Evolutionary conservation across 441 rosid genomes (phyloP).

Genomic region (Pelargonium cotyledonis): DNA sequence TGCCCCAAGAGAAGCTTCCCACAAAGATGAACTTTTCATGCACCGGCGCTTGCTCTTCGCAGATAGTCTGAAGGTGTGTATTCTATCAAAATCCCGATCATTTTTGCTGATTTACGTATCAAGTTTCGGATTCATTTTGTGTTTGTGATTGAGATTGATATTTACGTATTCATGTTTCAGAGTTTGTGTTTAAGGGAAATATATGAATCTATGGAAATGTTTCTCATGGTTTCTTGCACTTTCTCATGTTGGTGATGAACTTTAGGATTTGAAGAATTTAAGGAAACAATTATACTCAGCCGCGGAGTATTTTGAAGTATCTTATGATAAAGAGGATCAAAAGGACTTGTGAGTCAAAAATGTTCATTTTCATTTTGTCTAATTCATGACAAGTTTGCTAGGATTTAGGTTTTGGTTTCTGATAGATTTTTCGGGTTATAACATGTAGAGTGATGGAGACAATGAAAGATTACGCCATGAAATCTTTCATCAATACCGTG

Average conservation of each 20-base stretch:
- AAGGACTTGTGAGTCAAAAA: slow-evolving; percentile 49
- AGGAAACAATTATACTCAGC: slow-evolving; percentile 79
- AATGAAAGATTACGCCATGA: slow-evolving; percentile 59
- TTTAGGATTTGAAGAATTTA: slow-evolving; percentile 65
- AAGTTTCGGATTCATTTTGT: not conserved
- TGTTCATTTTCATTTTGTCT: not conserved
- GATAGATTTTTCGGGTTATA: not conserved
- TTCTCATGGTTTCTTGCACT: not conserved
- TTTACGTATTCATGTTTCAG: not conserved
- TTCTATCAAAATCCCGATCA: not conserved
- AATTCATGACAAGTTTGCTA: not conserved
- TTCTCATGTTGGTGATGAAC: not conserved
- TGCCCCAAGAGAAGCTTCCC: slow-evolving; percentile 41
- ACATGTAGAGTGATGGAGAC: slow-evolving; percentile 52
- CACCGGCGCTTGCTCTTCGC: slow-evolving; percentile 62
- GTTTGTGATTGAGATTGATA: not conserved
- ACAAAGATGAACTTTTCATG: slow-evolving; percentile 66
- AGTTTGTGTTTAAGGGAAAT: not conserved
- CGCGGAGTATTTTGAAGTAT: slow-evolving; percentile 73
- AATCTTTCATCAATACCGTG: slow-evolving; percentile 69
- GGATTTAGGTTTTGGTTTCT: not conserved
- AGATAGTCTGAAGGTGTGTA: slow-evolving; percentile 55
- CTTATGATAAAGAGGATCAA: slow-evolving; percentile 46
- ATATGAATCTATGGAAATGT: not conserved
- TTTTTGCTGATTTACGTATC: not conserved